phyloP scores from a whole-genome alignment of 805 yeast species.

The Saturnispora kantuleensis region DNA sequence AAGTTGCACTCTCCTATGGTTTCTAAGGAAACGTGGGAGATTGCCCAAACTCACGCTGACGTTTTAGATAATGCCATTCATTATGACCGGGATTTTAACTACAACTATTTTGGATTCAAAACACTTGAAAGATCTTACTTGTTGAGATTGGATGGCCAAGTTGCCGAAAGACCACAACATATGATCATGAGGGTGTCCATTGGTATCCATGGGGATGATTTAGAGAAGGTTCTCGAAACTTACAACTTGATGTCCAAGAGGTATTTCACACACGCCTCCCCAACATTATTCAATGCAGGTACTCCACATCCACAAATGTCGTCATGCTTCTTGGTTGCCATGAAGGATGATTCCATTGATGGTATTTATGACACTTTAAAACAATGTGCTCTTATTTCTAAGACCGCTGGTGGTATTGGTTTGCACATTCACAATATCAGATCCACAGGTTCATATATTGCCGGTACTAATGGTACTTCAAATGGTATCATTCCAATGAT shows the following conservation, averaged over 20 bases:
- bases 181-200: conserved; percentile 52
- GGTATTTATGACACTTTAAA: conserved; percentile 54
- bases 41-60: conserved; percentile 54
- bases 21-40: conserved; percentile 51
- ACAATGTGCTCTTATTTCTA: conserved; percentile 52
- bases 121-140: conserved; percentile 51
- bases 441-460: conserved; percentile 50
- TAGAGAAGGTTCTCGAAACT: conserved; percentile 42
- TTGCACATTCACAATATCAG: conserved; percentile 52
- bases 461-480: conserved; percentile 55
- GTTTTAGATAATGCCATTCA: conserved; percentile 65
- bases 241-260: conserved; percentile 51
- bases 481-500: conserved; percentile 56
- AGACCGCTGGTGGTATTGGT: conserved; percentile 57
- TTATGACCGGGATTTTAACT: conserved; percentile 55
- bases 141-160: conserved; percentile 43
- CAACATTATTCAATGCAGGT: conserved; percentile 54
- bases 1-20: conserved; percentile 59
- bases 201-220: conserved; percentile 50
- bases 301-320: conserved; percentile 53
- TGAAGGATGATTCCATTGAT: conserved; percentile 55
- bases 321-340: conserved; percentile 53
- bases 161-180: conserved; percentile 55
- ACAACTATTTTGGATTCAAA: conserved; percentile 53
- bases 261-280: conserved; percentile 52